Percentiles rank a stretch among this genome's conserved stretches.
phyloP scores from a whole-genome alignment of 495 filamentous ascomycete genomes.

The Lasiosphaeria miniovina region DNA sequence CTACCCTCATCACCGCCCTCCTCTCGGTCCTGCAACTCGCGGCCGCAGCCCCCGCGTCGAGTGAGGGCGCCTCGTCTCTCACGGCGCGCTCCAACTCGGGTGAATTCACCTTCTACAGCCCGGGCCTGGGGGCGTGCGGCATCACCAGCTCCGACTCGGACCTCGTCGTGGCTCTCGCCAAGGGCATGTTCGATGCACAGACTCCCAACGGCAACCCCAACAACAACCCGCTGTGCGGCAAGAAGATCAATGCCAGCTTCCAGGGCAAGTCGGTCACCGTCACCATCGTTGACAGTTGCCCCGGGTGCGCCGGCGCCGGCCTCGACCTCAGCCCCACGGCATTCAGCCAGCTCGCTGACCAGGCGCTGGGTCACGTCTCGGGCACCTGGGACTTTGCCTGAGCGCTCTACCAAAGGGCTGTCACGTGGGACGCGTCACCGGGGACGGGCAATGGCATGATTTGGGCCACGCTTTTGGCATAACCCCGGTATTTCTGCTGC shows the following conservation, averaged over 20 bases:
- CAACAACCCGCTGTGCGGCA: constrained; percentile 29
- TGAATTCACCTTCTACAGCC: constrained; percentile 49
- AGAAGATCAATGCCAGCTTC: background rate
- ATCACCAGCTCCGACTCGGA: constrained; percentile 26
- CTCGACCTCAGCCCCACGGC: constrained; percentile 21
- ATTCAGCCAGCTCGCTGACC: constrained; percentile 20
- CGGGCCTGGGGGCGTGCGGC: constrained; percentile 49
- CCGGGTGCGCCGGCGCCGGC: constrained; percentile 12
- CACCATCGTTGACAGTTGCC: constrained; percentile 33
- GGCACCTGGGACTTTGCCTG: constrained; percentile 37
- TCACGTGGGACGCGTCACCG: no score
- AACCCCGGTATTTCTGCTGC: no score
- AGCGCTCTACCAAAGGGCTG: background rate
- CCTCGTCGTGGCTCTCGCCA: constrained; percentile 46
- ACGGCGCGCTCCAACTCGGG: background rate
- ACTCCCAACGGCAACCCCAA: constrained; percentile 35
- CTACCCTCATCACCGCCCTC: background rate
- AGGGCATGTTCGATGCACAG: constrained; percentile 21
- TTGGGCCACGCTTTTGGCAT: no score
- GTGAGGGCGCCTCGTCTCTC: no score
- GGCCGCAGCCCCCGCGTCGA: background rate
- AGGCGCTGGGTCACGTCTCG: constrained; percentile 27
- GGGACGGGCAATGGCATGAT: no score
- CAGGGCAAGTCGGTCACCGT: constrained; percentile 26
- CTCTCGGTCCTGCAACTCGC: constrained; percentile 4